Evolutionary conservation across 2,329 filamentous ascomycete genomes (phyloP).

Genomic region (Blastomyces gilchristii): DNA sequence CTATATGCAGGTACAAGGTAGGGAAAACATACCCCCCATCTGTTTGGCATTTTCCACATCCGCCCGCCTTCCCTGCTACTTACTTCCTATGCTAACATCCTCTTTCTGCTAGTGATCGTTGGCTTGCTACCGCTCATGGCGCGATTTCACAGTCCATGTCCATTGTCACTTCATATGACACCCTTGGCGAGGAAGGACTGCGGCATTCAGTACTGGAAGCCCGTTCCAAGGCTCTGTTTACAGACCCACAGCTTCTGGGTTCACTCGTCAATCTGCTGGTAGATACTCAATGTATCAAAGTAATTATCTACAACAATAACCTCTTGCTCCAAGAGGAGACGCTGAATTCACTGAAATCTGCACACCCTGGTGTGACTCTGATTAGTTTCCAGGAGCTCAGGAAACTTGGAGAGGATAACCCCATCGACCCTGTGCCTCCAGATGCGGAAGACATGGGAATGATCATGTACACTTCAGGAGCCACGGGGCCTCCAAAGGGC

Average conservation of each 20-base stretch:
- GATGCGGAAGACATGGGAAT: slow-evolving; percentile 65
- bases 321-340: slow-evolving; percentile 39
- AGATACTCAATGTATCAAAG: slow-evolving; percentile 41
- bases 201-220: slow-evolving; percentile 24
- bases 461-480: slow-evolving; percentile 67
- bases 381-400: slow-evolving; percentile 47
- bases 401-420: slow-evolving; percentile 55
- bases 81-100: neutral
- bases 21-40: too few relatives aligned
- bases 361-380: slow-evolving; percentile 32
- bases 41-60: neutral
- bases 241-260: slow-evolving; percentile 30
- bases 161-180: slow-evolving; percentile 62
- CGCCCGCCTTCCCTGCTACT: neutral
- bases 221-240: slow-evolving; percentile 23
- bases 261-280: slow-evolving; percentile 44
- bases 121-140: slow-evolving; percentile 6
- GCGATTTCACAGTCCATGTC: slow-evolving; percentile 77
- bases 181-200: slow-evolving; percentile 25
- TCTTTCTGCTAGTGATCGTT: slow-evolving; percentile 1
- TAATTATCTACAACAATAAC: slow-evolving; percentile 46
- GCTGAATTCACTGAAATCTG: slow-evolving; percentile 40
- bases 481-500: slow-evolving; percentile 75
- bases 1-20: slow-evolving; percentile 63
- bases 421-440: slow-evolving; percentile 59